Conservation (phyloP, 106 monocot species). For the Dactylorhiza incarnata region DNA sequence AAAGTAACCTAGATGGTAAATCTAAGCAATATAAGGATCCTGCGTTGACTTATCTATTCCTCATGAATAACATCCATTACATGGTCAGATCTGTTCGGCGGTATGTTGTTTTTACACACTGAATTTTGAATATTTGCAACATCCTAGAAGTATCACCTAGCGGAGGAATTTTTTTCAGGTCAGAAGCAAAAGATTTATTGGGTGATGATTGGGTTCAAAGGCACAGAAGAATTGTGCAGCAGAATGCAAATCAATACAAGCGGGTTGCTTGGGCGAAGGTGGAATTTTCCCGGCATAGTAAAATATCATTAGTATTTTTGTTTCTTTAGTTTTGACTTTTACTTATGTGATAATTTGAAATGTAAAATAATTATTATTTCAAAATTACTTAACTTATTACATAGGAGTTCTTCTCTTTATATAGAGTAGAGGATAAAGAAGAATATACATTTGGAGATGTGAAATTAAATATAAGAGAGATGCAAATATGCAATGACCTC, state of each 20-base stretch:
- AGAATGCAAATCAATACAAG: constrained; percentile 50
- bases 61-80: constrained; percentile 77
- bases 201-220: constrained; percentile 59
- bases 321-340: too few relatives aligned
- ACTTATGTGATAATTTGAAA: too few relatives aligned
- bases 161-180: constrained; percentile 8
- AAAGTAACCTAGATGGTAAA: constrained; percentile 63
- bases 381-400: too few relatives aligned
- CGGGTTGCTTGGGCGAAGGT: constrained; percentile 53
- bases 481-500: too few relatives aligned
- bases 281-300: neutral
- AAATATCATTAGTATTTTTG: neutral
- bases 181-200: constrained; percentile 48
- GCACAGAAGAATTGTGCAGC: constrained; percentile 53
- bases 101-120: constrained; percentile 20
- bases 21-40: constrained; percentile 76
- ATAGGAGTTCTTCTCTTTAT: too few relatives aligned
- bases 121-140: neutral
- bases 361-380: too few relatives aligned
- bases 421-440: too few relatives aligned
- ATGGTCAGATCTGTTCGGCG: constrained; percentile 70
- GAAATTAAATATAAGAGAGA: too few relatives aligned
- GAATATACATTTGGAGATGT: too few relatives aligned
- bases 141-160: neutral
- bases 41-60: constrained; percentile 53